A percentile compares a stretch with the other conserved stretches of the same genome.
These are phyloP conservation scores for Leptosphaerulina australis DNA, from an alignment of 2,329 filamentous ascomycete species.

Conservation along the genomic window DNA sequence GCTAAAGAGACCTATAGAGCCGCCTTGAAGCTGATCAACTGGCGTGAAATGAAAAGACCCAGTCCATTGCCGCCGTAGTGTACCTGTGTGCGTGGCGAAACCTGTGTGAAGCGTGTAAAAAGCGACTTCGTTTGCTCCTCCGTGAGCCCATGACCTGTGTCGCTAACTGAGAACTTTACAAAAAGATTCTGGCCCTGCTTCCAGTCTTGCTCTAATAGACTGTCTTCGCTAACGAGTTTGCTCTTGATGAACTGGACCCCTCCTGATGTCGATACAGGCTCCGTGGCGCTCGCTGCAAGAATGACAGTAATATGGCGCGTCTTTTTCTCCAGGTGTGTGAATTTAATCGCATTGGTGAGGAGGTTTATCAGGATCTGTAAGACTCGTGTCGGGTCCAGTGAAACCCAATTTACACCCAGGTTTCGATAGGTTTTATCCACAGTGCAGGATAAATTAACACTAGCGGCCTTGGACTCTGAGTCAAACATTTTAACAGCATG, in stretches of 20 bases:
- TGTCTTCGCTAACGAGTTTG: slow-evolving; percentile 28
- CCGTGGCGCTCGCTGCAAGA: slow-evolving; percentile 41
- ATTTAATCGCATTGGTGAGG: slow-evolving; percentile 54
- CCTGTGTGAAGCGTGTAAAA: slow-evolving; percentile 43
- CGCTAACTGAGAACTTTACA: slow-evolving; percentile 45
- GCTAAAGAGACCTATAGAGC: slow-evolving; percentile 38
- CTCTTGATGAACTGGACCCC: slow-evolving; percentile 38
- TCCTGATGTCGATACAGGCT: slow-evolving; percentile 40
- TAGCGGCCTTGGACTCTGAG: slow-evolving; percentile 40
- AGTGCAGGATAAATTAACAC: slow-evolving; percentile 33
- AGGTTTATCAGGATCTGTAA: slow-evolving; percentile 49
- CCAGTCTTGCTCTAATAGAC: slow-evolving; percentile 41
- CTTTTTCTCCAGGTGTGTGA: slow-evolving; percentile 45
- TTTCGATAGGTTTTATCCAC: slow-evolving; percentile 49
- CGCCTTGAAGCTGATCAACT: slow-evolving; percentile 42
- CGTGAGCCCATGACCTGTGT: slow-evolving; percentile 51
- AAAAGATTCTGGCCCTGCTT: slow-evolving; percentile 36
- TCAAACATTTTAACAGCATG: slow-evolving; percentile 49
- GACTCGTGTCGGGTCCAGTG: slow-evolving; percentile 51
- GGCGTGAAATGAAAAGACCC: slow-evolving; percentile 42
- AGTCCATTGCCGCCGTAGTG: slow-evolving; percentile 50
- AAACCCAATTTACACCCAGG: slow-evolving; percentile 47
- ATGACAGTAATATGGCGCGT: slow-evolving; percentile 46
- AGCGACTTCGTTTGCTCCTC: slow-evolving; percentile 43
- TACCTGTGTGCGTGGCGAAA: slow-evolving; percentile 42